Conservation (phyloP, 75 land plant species). For the Sequoia sempervirens region DNA sequence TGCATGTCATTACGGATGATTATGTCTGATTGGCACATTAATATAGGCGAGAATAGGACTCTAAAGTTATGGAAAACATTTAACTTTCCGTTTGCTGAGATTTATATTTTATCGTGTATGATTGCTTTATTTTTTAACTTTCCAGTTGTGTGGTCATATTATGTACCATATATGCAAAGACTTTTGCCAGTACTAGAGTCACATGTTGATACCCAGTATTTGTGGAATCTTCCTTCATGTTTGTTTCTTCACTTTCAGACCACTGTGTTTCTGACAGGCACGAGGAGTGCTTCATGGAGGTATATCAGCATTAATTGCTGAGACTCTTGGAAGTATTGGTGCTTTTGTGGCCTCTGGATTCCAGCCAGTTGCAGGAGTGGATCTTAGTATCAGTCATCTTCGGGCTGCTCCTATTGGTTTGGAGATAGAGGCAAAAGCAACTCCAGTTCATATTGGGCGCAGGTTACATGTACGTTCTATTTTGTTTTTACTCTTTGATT, state of each 20-base stretch:
- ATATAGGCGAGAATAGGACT: neutral
- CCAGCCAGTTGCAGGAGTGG: slow-evolving; percentile 39
- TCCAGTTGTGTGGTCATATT: neutral
- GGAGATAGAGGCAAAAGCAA: slow-evolving; percentile 26
- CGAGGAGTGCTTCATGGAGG: slow-evolving; percentile 46
- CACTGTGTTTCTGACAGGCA: slow-evolving; percentile 13
- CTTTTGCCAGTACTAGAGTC: neutral
- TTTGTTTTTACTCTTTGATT: neutral
- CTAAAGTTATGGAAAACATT: neutral
- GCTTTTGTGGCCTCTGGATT: slow-evolving; percentile 27
- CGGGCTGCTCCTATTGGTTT: slow-evolving; percentile 25
- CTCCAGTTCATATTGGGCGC: slow-evolving; percentile 25
- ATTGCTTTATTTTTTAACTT: neutral
- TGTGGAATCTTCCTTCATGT: neutral
- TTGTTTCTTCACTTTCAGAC: neutral
- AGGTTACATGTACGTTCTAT: slow-evolving; percentile 25
- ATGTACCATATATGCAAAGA: neutral
- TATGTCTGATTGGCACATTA: neutral
- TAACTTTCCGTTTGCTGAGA: neutral
- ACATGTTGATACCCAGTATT: neutral
- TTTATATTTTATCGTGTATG: neutral
- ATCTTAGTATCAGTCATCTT: slow-evolving; percentile 34
- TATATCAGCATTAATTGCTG: slow-evolving; percentile 38
- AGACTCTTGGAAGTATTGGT: slow-evolving; percentile 37
- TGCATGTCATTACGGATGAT: neutral